A percentile compares a stretch with the other conserved stretches of the same genome.
These are phyloP conservation scores for Neoboletus brunneissimus DNA, from an alignment of 768 basidiomycete species.

Conservation along the genomic window DNA sequence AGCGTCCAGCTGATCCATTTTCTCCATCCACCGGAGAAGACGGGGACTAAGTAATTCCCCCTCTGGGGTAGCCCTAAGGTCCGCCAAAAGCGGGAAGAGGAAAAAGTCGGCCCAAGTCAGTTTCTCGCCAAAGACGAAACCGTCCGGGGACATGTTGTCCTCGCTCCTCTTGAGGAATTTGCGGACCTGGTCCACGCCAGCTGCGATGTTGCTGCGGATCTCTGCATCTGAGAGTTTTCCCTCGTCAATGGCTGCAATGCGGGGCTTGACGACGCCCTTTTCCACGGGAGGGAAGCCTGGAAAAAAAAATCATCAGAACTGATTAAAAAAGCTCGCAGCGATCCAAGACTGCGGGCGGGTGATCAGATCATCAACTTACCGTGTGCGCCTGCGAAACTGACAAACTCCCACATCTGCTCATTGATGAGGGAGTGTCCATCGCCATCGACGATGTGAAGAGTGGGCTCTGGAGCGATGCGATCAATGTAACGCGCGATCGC, in stretches of 20 bases:
- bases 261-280: constrained; percentile 32
- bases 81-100: constrained; percentile 32
- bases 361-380: constrained; percentile 13
- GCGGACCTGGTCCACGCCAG: constrained; percentile 17
- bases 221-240: constrained; percentile 22
- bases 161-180: constrained; percentile 19
- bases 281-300: constrained; percentile 31
- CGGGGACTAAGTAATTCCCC: constrained; percentile 24
- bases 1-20: constrained; percentile 25
- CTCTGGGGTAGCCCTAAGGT: constrained; percentile 28
- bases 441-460: constrained; percentile 19
- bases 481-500: constrained; percentile 32
- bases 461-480: constrained; percentile 29
- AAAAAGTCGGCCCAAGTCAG: constrained; percentile 35
- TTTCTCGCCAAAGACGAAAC: constrained; percentile 29
- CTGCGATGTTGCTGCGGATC: constrained; percentile 17
- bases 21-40: constrained; percentile 23
- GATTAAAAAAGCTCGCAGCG: not conserved
- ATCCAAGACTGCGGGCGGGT: not conserved
- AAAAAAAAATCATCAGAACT: not conserved
- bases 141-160: constrained; percentile 24
- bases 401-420: constrained; percentile 36
- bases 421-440: constrained; percentile 21
- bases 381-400: constrained; percentile 22
- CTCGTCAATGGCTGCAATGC: constrained; percentile 26